Evolutionary conservation across 139 green algal genomes (phyloP).

Genomic region (Micromonas commoda): DNA sequence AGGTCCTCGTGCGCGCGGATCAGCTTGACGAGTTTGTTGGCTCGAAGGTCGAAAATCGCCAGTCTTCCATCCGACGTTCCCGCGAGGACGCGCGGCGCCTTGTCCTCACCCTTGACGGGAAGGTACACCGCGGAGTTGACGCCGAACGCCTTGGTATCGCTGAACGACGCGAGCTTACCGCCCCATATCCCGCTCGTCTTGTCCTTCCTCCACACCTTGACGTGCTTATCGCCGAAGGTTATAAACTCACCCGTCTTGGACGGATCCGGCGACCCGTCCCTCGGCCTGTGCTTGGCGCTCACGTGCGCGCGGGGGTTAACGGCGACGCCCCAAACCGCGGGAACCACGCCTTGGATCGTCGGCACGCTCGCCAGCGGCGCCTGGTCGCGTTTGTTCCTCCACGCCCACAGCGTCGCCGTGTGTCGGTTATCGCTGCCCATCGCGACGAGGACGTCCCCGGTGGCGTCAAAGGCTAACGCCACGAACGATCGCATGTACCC

Average conservation of each 20-base stretch:
- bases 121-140: neutral
- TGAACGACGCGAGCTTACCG: neutral
- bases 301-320: neutral
- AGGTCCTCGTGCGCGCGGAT: neutral
- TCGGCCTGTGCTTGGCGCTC: neutral
- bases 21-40: neutral
- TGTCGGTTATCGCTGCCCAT: slow-evolving; percentile 23
- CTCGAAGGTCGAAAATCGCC: neutral
- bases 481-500: slow-evolving; percentile 24
- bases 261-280: neutral
- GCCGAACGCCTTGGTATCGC: neutral
- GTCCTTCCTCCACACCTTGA: slow-evolving; percentile 5
- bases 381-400: slow-evolving; percentile 4
- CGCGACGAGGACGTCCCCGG: neutral
- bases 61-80: neutral
- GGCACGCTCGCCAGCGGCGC: neutral
- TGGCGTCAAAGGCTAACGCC: slow-evolving; percentile 4
- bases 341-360: neutral
- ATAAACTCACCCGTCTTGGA: neutral
- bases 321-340: neutral
- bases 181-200: neutral
- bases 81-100: neutral
- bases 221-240: slow-evolving; percentile 15
- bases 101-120: neutral
- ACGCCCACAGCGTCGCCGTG: slow-evolving; percentile 20